Percentiles rank a stretch among this genome's conserved stretches.
These are phyloP conservation scores for Syncephalastrum sp. DNA, from an alignment of 371 early-diverging fungal species.

Conservation along the genomic window DNA sequence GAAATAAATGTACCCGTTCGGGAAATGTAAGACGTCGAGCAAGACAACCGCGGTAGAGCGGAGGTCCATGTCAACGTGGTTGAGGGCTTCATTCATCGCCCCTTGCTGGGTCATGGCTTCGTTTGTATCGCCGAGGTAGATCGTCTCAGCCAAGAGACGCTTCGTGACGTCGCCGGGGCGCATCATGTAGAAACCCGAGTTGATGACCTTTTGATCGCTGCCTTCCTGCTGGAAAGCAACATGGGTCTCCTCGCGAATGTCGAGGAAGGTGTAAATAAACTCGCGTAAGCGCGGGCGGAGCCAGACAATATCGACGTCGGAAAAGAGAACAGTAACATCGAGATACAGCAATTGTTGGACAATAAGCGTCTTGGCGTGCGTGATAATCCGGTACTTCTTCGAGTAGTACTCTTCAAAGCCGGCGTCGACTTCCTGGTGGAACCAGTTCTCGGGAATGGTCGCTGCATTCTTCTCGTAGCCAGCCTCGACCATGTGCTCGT, in stretches of 20 bases:
- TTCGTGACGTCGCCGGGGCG: constrained; percentile 32
- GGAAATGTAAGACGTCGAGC: constrained; percentile 40
- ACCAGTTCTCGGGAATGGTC: constrained; percentile 22
- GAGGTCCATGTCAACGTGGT: constrained; percentile 26
- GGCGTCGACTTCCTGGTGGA: constrained; percentile 16
- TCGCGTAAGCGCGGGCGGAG: constrained; percentile 31
- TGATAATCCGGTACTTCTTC: constrained; percentile 8
- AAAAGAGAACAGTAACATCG: constrained; percentile 37
- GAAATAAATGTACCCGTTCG: constrained; percentile 41
- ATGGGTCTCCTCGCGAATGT: constrained; percentile 35
- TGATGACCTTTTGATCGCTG: constrained; percentile 28
- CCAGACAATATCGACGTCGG: constrained; percentile 46
- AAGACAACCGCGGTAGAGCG: constrained; percentile 28
- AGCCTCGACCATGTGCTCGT: constrained; percentile 16
- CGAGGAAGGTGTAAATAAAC: constrained; percentile 23
- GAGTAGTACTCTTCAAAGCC: constrained; percentile 19
- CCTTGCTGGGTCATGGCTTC: constrained; percentile 38
- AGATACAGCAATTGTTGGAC: constrained; percentile 42
- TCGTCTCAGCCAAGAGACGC: constrained; percentile 32
- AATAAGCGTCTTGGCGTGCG: constrained; percentile 35
- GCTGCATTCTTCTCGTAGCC: constrained; percentile 23
- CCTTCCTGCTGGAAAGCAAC: constrained; percentile 44
- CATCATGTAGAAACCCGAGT: constrained; percentile 44
- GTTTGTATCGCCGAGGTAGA: constrained; percentile 31
- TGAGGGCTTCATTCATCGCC: constrained; percentile 38